A percentile compares a stretch with the other conserved stretches of the same genome.
These are phyloP conservation scores for Suhomyces tanzawaensis DNA, from an alignment of 805 yeast species.

Conservation along the genomic window DNA sequence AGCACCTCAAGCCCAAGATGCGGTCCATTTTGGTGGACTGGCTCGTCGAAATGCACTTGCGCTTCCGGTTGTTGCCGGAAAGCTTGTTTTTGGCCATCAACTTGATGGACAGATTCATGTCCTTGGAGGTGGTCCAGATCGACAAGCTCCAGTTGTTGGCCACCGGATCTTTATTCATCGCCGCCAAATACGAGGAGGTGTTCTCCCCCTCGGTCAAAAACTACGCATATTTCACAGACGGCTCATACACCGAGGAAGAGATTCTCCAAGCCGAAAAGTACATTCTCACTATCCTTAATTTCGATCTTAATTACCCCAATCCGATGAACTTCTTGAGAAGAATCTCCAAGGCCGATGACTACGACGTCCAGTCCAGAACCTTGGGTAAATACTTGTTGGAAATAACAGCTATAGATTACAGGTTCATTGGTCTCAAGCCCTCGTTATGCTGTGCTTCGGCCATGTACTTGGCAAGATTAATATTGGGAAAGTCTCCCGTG, in stretches of 20 bases:
- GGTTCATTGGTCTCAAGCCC: conserved; percentile 70
- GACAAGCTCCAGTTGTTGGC: conserved; percentile 83
- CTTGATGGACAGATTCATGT: conserved; percentile 83
- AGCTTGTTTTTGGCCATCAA: conserved; percentile 81
- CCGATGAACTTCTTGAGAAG: conserved; percentile 88
- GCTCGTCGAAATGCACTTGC: conserved; percentile 84
- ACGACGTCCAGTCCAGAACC: conserved; percentile 79
- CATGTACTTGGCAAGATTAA: conserved; percentile 76
- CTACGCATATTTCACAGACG: conserved; percentile 86
- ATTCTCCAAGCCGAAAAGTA: conserved; percentile 80
- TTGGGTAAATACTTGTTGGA: conserved; percentile 83
- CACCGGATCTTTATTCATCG: conserved; percentile 80
- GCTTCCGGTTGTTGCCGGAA: conserved; percentile 82
- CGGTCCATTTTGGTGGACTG: conserved; percentile 89
- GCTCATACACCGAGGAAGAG: conserved; percentile 76
- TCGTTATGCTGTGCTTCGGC: conserved; percentile 84
- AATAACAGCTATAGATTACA: conserved; percentile 70
- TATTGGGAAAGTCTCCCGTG: conserved; percentile 60
- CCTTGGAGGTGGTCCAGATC: conserved; percentile 68
- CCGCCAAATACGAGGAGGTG: conserved; percentile 93
- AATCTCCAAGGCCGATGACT: conserved; percentile 87
- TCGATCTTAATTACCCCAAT: conserved; percentile 79
- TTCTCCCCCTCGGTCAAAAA: conserved; percentile 81
- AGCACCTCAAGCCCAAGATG: conserved; percentile 73
- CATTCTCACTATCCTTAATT: conserved; percentile 67